Evolutionary conservation across 106 monocot species (phyloP).

Genomic region (Ottelia alismoides): DNA sequence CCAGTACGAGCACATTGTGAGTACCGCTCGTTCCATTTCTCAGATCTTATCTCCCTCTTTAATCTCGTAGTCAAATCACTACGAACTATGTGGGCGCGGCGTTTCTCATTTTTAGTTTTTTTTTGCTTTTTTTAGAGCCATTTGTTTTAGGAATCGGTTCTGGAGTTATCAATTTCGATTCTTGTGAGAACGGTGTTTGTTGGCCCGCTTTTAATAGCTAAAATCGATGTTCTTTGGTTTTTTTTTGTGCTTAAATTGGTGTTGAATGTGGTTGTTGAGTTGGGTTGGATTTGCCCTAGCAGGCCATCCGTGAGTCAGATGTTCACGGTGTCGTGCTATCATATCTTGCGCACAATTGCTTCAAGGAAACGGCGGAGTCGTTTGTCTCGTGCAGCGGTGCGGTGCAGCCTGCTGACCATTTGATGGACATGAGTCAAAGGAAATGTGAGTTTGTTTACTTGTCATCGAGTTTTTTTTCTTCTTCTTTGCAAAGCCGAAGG

Average conservation of each 20-base stretch:
- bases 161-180: background rate
- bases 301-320: conserved; percentile 66
- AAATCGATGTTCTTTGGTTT: background rate
- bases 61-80: no score
- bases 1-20: conserved; percentile 15
- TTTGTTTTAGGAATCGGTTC: background rate
- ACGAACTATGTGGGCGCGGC: background rate
- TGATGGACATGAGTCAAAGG: conserved; percentile 60
- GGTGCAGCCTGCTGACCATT: conserved; percentile 54
- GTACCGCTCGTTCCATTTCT: background rate
- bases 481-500: no score
- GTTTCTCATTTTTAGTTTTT: background rate
- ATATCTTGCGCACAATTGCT: conserved; percentile 93
- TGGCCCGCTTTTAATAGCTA: background rate
- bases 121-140: background rate
- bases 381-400: conserved; percentile 64
- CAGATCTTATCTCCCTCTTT: no score
- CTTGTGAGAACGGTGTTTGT: background rate
- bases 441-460: conserved; percentile 78
- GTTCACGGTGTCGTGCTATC: conserved; percentile 70
- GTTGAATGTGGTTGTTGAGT: no score
- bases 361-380: conserved; percentile 91
- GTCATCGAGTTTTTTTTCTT: no score
- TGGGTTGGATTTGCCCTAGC: conserved; percentile 2
- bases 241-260: background rate